These are phyloP conservation scores for Phyllosticta citribraziliensis DNA, from an alignment of 2,329 filamentous ascomycete genomes.

Conservation along the genomic window DNA sequence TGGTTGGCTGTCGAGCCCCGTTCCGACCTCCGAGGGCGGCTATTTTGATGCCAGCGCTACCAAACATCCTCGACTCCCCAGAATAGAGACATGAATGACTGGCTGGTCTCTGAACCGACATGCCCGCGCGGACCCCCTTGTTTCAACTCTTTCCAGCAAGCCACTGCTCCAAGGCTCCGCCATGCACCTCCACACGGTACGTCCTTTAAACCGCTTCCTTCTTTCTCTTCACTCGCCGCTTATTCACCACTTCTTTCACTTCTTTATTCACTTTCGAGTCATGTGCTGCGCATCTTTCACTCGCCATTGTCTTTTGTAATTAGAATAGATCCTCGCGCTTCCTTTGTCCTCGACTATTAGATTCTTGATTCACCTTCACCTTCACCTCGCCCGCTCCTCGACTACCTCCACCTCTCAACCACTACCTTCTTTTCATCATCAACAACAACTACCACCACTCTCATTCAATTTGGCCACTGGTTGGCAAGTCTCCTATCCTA, in stretches of 20 bases:
- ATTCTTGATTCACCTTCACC: background rate
- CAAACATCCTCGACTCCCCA: conserved; percentile 25
- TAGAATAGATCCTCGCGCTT: conserved; percentile 7
- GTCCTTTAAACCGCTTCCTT: conserved; percentile 15
- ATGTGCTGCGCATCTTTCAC: conserved; percentile 17
- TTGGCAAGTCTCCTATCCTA: conserved; percentile 20
- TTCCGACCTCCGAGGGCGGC: conserved; percentile 26
- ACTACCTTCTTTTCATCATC: background rate
- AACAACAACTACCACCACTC: background rate
- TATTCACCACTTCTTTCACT: conserved; percentile 15
- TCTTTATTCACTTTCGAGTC: conserved; percentile 28
- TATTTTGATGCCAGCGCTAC: conserved; percentile 25
- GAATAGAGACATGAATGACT: conserved; percentile 33
- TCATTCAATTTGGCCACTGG: conserved; percentile 9
- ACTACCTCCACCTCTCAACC: conserved; percentile 18
- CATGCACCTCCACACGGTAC: conserved; percentile 32
- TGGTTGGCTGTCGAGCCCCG: conserved; percentile 29
- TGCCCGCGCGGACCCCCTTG: conserved; percentile 26
- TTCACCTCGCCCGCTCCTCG: background rate
- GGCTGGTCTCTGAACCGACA: conserved; percentile 32
- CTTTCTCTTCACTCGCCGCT: conserved; percentile 12
- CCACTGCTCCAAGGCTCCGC: conserved; percentile 20
- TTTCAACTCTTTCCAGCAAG: conserved; percentile 29
- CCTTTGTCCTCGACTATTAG: background rate
- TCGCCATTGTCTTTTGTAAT: conserved; percentile 17